Conservation (phyloP, 352 stramenopile species). For the Phytophthora nicotianae region DNA sequence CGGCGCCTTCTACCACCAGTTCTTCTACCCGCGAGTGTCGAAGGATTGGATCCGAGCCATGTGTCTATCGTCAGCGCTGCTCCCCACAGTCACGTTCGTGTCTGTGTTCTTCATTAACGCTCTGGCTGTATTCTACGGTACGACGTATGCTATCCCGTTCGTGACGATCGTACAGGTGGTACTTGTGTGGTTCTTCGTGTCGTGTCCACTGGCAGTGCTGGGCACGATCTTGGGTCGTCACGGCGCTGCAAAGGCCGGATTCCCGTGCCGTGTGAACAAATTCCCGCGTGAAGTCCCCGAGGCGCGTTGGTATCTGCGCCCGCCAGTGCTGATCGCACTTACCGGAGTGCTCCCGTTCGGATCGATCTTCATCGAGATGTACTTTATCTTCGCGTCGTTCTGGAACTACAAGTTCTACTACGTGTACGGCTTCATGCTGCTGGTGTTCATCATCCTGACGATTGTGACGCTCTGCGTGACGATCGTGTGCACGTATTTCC, state of each 20-base stretch:
- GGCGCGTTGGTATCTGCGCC: conserved; percentile 81
- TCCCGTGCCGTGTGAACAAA: conserved; percentile 95
- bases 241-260: conserved; percentile 86
- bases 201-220: conserved; percentile 94
- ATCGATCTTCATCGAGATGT: conserved; percentile 99
- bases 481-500: conserved; percentile 99
- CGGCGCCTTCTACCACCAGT: conserved; percentile 90
- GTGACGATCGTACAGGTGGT: conserved; percentile 92
- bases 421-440: conserved; percentile 99
- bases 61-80: conserved; percentile 76
- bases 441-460: conserved; percentile 97
- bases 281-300: conserved; percentile 92
- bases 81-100: conserved; percentile 82
- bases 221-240: conserved; percentile 98
- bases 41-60: conserved; percentile 92
- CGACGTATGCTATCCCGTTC: conserved; percentile 87
- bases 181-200: conserved; percentile 98
- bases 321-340: conserved; percentile 91
- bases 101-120: conserved; percentile 91
- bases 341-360: conserved; percentile 98
- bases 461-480: conserved; percentile 98
- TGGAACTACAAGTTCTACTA: conserved; percentile 99
- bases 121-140: conserved; percentile 80
- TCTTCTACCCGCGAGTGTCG: conserved; percentile 91
- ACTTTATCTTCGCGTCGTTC: conserved; percentile 99